Evolutionary conservation across 768 basidiomycete species (phyloP).

Genomic region (Termitomyces sp.): DNA sequence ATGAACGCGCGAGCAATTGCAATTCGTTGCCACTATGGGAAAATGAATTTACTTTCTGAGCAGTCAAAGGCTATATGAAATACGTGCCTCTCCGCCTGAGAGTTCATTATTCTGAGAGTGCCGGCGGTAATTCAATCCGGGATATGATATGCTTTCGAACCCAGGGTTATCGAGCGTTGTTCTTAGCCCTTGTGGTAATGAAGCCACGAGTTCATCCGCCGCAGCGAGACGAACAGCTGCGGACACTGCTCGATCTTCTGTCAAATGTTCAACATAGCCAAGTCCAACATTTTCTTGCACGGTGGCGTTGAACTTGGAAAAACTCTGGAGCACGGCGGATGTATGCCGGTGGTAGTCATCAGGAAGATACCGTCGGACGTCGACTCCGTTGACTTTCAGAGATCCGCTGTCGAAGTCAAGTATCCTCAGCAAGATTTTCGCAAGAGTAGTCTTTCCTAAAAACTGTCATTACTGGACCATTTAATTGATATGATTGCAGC

Average conservation of each 20-base stretch:
- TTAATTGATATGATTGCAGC: constrained; percentile 15
- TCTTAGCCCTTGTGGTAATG: constrained; percentile 69
- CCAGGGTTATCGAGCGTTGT: constrained; percentile 69
- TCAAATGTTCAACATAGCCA: constrained; percentile 66
- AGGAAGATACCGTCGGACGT: constrained; percentile 65
- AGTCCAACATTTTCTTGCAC: constrained; percentile 86
- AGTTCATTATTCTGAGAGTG: constrained; percentile 58
- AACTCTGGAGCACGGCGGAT: constrained; percentile 85
- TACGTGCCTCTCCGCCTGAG: constrained; percentile 79
- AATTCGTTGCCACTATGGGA: constrained; percentile 76
- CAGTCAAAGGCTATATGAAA: not conserved
- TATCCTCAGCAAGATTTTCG: constrained; percentile 77
- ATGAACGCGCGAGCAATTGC: constrained; percentile 88
- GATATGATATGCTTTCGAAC: constrained; percentile 52
- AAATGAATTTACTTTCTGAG: not conserved
- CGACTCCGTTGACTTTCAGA: constrained; percentile 66
- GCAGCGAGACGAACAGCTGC: constrained; percentile 72
- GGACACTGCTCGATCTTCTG: constrained; percentile 53
- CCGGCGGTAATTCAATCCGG: constrained; percentile 32
- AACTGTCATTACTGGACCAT: constrained; percentile 9
- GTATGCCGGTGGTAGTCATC: constrained; percentile 70
- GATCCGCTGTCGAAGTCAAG: constrained; percentile 72
- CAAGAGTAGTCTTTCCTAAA: constrained; percentile 84
- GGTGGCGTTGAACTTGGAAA: constrained; percentile 76
- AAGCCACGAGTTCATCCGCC: constrained; percentile 62